phyloP scores from a whole-genome alignment of 1,139 yeast species.

The Kurtzmaniella quercitrusa region DNA sequence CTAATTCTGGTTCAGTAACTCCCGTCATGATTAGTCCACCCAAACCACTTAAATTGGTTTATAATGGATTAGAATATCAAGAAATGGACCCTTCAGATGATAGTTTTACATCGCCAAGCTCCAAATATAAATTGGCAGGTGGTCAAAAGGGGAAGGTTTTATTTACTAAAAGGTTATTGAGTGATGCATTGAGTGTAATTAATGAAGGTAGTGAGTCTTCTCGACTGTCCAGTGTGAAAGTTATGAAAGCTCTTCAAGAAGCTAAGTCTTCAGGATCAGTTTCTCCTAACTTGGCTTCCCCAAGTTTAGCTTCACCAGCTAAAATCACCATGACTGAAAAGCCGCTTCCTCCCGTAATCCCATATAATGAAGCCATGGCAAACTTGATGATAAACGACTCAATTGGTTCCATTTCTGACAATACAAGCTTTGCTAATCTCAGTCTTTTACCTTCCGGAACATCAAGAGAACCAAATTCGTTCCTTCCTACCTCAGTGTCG shows the following conservation, averaged over 20 bases:
- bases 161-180: conserved; percentile 7
- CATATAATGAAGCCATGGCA: background rate
- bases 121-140: conserved; percentile 4
- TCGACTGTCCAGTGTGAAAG: conserved; percentile 16
- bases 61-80: conserved; percentile 36
- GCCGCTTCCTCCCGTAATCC: background rate
- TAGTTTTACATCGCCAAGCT: conserved; percentile 1
- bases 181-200: conserved; percentile 40
- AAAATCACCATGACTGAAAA: background rate
- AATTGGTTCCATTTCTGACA: background rate
- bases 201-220: conserved; percentile 34
- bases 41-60: conserved; percentile 26
- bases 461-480: too few species aligned
- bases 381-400: background rate
- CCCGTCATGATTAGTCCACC: conserved; percentile 1
- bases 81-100: conserved; percentile 28
- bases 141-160: conserved; percentile 4
- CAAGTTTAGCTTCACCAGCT: background rate
- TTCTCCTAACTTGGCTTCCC: background rate
- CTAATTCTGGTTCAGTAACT: background rate
- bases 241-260: background rate
- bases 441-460: background rate
- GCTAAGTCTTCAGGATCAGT: background rate
- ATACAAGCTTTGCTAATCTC: background rate
- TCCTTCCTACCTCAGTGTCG: background rate